phyloP scores from a whole-genome alignment of 495 filamentous ascomycete genomes.

The Penicillium mononematosum region DNA sequence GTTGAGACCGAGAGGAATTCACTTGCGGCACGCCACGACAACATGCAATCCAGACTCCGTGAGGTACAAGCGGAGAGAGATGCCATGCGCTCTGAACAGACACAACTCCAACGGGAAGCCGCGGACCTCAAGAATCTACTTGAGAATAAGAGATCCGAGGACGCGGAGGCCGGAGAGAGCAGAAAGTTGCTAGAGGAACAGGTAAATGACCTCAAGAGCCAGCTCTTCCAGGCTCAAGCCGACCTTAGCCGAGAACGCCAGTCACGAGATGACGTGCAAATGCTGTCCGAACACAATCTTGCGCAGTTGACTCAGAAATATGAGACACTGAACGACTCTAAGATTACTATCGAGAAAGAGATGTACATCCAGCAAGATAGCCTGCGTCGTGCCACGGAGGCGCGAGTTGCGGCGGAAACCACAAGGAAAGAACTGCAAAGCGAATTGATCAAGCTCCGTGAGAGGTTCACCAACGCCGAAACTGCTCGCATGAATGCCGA shows the following conservation, averaged over 20 bases:
- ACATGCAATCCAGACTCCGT: constrained; percentile 70
- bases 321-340: constrained; percentile 84
- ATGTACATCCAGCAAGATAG: constrained; percentile 97
- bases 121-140: constrained; percentile 83
- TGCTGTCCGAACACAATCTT: constrained; percentile 87
- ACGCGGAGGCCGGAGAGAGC: constrained; percentile 80
- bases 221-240: constrained; percentile 80
- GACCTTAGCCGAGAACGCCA: constrained; percentile 91
- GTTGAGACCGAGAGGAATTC: constrained; percentile 73
- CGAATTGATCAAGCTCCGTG: constrained; percentile 78
- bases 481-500: constrained; percentile 82
- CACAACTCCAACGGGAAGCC: constrained; percentile 81
- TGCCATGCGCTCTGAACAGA: constrained; percentile 78
- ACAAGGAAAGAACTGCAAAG: constrained; percentile 85
- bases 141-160: constrained; percentile 84
- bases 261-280: constrained; percentile 91
- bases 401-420: constrained; percentile 70
- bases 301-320: constrained; percentile 79
- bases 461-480: constrained; percentile 79
- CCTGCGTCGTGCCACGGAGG: constrained; percentile 82
- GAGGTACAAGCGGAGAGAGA: constrained; percentile 86
- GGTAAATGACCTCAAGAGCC: constrained; percentile 78
- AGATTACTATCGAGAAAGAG: constrained; percentile 97
- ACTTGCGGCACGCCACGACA: constrained; percentile 73
- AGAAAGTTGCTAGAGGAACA: constrained; percentile 85